phyloP scores from a whole-genome alignment of 169 alveolate genomes.

The Plasmodium adleri region DNA sequence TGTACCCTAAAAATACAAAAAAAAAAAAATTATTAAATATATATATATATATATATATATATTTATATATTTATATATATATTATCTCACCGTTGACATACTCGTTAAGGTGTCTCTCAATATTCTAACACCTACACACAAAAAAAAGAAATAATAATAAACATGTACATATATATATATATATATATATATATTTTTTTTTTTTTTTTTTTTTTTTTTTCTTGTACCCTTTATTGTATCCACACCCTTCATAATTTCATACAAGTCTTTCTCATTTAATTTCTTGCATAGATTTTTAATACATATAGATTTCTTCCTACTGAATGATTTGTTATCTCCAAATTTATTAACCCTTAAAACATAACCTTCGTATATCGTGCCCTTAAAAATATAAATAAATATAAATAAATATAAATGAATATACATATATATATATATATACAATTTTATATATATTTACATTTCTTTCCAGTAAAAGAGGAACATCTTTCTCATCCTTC shows the following conservation, averaged over 20 bases:
- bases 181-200: background rate
- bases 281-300: slow-evolving; percentile 24
- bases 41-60: no score
- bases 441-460: slow-evolving; percentile 6
- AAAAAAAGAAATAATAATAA: slow-evolving; percentile 1
- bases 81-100: slow-evolving; percentile 26
- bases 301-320: slow-evolving; percentile 40
- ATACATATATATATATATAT: background rate
- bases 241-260: slow-evolving; percentile 30
- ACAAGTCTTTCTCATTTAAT: slow-evolving; percentile 32
- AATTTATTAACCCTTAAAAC: slow-evolving; percentile 31
- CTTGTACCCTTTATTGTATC: slow-evolving; percentile 39
- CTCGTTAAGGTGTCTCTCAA: slow-evolving; percentile 31
- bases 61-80: background rate
- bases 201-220: no score
- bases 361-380: slow-evolving; percentile 43
- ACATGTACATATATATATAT: background rate
- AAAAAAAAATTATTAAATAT: background rate
- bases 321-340: slow-evolving; percentile 25
- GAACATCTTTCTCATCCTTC: slow-evolving; percentile 27
- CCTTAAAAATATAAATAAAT: slow-evolving; percentile 11
- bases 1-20: slow-evolving; percentile 30
- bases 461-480: slow-evolving; percentile 14
- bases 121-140: slow-evolving; percentile 26
- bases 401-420: background rate